phyloP scores from a whole-genome alignment of 148 eudicot genomes.

The Camellia lanceoleosa region DNA sequence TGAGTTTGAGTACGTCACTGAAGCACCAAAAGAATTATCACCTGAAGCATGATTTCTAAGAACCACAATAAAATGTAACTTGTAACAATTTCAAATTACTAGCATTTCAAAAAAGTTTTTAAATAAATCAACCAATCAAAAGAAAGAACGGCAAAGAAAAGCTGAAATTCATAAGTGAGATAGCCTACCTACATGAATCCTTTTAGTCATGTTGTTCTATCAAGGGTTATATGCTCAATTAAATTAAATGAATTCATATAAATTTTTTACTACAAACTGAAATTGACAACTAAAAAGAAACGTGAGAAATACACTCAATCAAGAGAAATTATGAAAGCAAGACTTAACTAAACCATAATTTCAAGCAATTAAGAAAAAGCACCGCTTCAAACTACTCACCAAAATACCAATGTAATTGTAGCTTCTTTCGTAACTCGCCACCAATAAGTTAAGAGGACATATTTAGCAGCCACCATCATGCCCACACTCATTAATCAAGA shows the following conservation, averaged over 20 bases:
- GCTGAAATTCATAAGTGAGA: neutral
- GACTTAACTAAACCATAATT: neutral
- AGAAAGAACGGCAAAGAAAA: slow-evolving; percentile 3
- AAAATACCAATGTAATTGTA: neutral
- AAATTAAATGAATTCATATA: no score
- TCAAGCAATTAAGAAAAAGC: neutral
- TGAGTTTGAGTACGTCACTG: no score
- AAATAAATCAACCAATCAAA: neutral
- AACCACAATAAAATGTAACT: no score
- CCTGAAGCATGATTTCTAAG: no score
- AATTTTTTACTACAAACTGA: no score
- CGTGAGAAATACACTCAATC: slow-evolving; percentile 15
- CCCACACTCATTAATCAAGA: neutral
- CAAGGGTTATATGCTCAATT: no score
- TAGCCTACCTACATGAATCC: no score
- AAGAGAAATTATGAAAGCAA: slow-evolving; percentile 3
- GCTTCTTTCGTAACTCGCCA: neutral
- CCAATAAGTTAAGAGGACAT: neutral
- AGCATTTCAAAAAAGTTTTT: slow-evolving; percentile 6
- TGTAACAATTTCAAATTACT: no score
- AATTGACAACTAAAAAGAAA: no score
- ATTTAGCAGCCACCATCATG: neutral
- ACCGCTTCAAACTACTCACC: neutral
- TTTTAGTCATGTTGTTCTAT: no score
- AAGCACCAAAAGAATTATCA: no score